Base-by-base conservation (phyloP, 1,139 yeast species). In the Magnusiomyces paraingens region DNA sequence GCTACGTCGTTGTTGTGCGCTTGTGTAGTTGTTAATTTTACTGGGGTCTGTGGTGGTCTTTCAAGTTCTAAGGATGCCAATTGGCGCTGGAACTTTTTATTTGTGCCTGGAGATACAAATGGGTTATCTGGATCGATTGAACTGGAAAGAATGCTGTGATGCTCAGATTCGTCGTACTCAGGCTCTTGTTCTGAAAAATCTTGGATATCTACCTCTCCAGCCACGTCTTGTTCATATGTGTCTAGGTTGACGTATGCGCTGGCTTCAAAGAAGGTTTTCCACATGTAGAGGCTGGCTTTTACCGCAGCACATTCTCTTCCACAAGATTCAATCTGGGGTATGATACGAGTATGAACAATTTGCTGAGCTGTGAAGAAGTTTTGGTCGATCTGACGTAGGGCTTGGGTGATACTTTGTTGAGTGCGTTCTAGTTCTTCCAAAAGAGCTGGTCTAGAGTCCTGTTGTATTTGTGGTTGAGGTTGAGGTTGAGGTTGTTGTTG, bases 321-420 rank as follows among this genome's bases (percentile, higher is more conserved):
- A 62, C 84, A 85, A 49, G 74, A 73, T 58, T 79, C 78, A 36
- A 86, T 74, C 2, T 79, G 74, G 1, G 94, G 93, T 41, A 84
- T 71, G 38, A 86, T 74, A 49, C 75, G 73, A 57, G 83, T 84
- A 49, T 80, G 79, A 35, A 86, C 79, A 11, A 83, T 76, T 41
- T 82, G 75, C 64, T 84, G 86, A 15, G 89, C 81, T 47, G 76
- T 73, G 2, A 84, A 78, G 54, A 86, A 76, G 62, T 85, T 83
- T 56, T 82, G 78, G 69, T 90, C 96, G 35, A 90, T 86, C 57
- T 83, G 85, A 66, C 88, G 96, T 51, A 90, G 70, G 1, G 84
- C 81, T 52, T 86, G 71, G 0, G 96, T 88, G 46, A 89, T 86
- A 62, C 83, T 86, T 66, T 87, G 95, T 63, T 90, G 96, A 44